Base-by-base conservation (phyloP, 2,329 filamentous ascomycete species). In the Acrocalymma vagum region DNA sequence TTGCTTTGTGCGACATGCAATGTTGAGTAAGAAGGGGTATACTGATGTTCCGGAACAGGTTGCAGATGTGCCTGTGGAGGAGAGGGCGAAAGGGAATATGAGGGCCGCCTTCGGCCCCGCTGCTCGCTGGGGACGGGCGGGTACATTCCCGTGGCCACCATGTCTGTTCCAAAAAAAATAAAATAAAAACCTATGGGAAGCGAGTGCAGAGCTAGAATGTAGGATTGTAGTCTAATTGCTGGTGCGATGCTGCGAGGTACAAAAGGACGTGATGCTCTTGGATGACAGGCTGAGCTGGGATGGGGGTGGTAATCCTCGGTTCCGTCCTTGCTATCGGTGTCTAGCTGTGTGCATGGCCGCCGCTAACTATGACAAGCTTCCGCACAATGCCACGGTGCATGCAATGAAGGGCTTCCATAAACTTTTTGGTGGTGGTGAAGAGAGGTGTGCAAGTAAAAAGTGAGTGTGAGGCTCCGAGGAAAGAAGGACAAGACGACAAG, bases 41-140 rank as follows among this genome's bases (percentile, higher is more conserved):
- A 45, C 30, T 56, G 50, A 10, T 38, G 38, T 21, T 35, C 16
- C 24, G 54, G 58, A 7, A 48, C 47, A 5, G 53, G 38, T 24
- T 37, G 31, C 5, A 35, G 31, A 16, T 32, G 32, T 13, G 33
- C 32, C 13, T 38, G 32, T 6, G 45, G 24, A 13, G 34, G 28
- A n/a, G 42, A 11, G 10, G 34, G 33, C 11, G 36, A 9, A 7
- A 23, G 11, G 20, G 38, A 36, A 22, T 47, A 34, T 27, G 43
- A 39, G 24, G 34, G 14, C 17, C 29, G 23, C 23, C 28, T 38
- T 43, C 5, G 26, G 6, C 14, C 22, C 29, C 22, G 38, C 38
- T 35, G 27, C 29, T 26, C 29, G 29, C 20, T 9, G 30, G 9
- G 34, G 44, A 43, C 14, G 44, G 37, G 14, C 38, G 35, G 13